Evolutionary conservation across 352 stramenopile species (phyloP).

Genomic region (Globisporangium okanoganense): DNA sequence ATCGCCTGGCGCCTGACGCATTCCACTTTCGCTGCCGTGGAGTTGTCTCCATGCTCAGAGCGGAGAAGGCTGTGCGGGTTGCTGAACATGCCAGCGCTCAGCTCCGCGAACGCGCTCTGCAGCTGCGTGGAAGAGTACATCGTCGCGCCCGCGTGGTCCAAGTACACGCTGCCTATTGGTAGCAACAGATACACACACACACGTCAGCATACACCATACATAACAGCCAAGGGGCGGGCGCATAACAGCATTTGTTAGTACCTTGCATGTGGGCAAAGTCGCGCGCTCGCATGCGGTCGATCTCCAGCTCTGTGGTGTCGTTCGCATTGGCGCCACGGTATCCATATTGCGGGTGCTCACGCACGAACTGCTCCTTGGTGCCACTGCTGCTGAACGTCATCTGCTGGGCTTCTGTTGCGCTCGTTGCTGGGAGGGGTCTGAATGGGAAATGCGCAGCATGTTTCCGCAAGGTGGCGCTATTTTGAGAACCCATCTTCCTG

Average conservation of each 20-base stretch:
- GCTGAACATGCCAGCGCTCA: conserved; percentile 46
- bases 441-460: not conserved
- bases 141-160: conserved; percentile 85
- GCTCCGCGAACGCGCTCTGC: conserved; percentile 37
- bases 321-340: not conserved
- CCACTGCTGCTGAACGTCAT: not conserved
- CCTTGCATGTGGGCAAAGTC: conserved; percentile 46
- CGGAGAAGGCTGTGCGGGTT: conserved; percentile 60
- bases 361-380: conserved; percentile 15
- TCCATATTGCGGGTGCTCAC: conserved; percentile 11
- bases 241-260: too few species aligned
- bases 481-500: conserved; percentile 1
- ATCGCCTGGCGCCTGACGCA: conserved; percentile 46
- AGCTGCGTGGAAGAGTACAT: conserved; percentile 72
- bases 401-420: not conserved
- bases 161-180: conserved; percentile 42
- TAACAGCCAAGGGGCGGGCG: too few species aligned
- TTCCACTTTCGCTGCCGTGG: conserved; percentile 45
- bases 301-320: conserved; percentile 9
- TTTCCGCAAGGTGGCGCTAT: not conserved
- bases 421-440: not conserved
- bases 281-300: conserved; percentile 38
- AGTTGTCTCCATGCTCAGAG: conserved; percentile 10
- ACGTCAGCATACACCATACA: not conserved
- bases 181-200: not conserved